Percentiles rank a stretch among this genome's conserved stretches.
These are phyloP conservation scores for Endothia cerciana DNA, from an alignment of 2,329 filamentous ascomycete genomes.

Conservation along the genomic window DNA sequence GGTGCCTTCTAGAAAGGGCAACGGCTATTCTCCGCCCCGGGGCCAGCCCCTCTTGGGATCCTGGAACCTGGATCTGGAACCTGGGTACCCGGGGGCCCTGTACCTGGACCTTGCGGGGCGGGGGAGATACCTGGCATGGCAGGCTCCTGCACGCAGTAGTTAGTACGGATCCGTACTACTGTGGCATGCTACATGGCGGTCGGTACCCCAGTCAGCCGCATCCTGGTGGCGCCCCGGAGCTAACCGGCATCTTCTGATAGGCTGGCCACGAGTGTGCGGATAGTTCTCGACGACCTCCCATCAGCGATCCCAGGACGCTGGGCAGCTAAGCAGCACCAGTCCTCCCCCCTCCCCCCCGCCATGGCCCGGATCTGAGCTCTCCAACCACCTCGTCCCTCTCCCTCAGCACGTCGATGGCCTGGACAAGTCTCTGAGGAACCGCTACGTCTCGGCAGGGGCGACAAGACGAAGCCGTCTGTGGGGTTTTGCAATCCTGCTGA, in stretches of 20 bases:
- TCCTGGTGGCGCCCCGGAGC: slow-evolving; percentile 10
- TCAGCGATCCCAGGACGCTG: neutral
- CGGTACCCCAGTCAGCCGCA: neutral
- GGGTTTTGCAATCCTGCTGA: slow-evolving; percentile 6
- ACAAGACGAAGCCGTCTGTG: neutral
- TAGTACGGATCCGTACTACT: neutral
- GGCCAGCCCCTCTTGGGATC: neutral
- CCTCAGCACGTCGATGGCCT: neutral
- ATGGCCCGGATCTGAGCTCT: neutral
- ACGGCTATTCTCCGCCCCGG: neutral
- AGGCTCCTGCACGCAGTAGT: no score
- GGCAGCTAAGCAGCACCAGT: neutral
- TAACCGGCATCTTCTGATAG: slow-evolving; percentile 10
- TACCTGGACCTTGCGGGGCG: neutral
- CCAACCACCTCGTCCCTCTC: neutral
- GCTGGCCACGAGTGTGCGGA: neutral
- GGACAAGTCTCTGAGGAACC: neutral
- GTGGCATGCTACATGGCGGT: neutral
- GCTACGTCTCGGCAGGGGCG: neutral
- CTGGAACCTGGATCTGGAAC: slow-evolving; percentile 2
- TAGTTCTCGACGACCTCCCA: slow-evolving; percentile 5
- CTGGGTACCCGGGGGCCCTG: neutral
- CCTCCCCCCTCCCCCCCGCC: neutral
- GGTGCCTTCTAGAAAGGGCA: slow-evolving; percentile 10
- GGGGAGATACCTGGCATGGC: no score